Conservation (phyloP, 2,329 filamentous ascomycete species). For the Fusarium nematophilum region DNA sequence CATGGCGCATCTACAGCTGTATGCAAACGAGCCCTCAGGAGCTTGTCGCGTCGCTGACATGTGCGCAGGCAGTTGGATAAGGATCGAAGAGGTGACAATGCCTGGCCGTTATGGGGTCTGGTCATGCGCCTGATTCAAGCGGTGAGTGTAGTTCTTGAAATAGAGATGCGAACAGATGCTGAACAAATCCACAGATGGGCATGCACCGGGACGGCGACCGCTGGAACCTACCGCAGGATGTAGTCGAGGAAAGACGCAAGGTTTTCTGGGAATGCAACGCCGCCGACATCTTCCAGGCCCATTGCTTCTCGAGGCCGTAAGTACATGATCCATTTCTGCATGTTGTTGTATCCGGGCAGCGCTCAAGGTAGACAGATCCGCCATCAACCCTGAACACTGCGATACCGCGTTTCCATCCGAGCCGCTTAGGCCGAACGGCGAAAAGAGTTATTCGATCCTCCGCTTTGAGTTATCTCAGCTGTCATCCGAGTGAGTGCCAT, state of each 20-base stretch:
- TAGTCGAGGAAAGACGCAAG: slow-evolving; percentile 2
- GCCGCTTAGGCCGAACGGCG: neutral
- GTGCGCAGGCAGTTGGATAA: neutral
- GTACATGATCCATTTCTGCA: neutral
- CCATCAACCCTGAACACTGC: slow-evolving; percentile 8
- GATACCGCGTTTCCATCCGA: slow-evolving; percentile 7
- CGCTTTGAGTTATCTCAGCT: slow-evolving; percentile 4
- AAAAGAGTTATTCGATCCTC: slow-evolving; percentile 8
- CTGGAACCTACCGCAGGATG: slow-evolving; percentile 3
- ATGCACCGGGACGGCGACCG: slow-evolving; percentile 7
- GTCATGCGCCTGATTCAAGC: slow-evolving; percentile 9
- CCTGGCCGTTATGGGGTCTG: slow-evolving; percentile 8
- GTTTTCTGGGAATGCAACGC: slow-evolving; percentile 9
- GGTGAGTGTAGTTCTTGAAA: neutral
- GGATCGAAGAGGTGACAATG: slow-evolving; percentile 1
- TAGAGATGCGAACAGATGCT: neutral
- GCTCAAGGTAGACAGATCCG: neutral
- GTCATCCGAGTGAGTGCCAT: neutral
- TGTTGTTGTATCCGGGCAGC: too few relatives aligned
- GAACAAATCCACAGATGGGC: neutral
- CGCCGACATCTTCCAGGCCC: slow-evolving; percentile 4
- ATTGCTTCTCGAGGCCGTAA: slow-evolving; percentile 4
- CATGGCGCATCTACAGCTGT: slow-evolving; percentile 3
- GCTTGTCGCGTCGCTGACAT: neutral
- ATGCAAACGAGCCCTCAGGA: neutral